These are phyloP conservation scores for Zalaria sp. DNA, from an alignment of 2,329 filamentous ascomycete species.

Conservation along the genomic window DNA sequence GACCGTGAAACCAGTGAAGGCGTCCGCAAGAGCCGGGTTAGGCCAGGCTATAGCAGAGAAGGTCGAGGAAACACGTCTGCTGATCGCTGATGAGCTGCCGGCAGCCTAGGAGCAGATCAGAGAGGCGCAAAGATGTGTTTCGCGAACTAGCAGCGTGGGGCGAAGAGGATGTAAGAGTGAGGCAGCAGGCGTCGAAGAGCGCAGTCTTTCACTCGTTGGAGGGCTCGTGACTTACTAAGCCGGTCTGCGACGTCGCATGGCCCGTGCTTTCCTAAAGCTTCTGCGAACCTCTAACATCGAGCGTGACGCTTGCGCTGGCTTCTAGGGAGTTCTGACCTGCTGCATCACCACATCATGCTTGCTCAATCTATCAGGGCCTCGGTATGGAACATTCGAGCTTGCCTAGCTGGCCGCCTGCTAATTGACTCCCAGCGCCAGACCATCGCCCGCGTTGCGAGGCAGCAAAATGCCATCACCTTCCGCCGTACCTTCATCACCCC, in stretches of 20 bases:
- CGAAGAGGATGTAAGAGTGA: not conserved
- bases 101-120: not conserved
- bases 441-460: constrained; percentile 45
- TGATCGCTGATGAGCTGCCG: not conserved
- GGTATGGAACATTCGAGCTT: constrained; percentile 23
- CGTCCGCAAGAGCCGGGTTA: constrained; percentile 32
- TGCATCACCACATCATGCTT: constrained; percentile 33
- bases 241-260: not conserved
- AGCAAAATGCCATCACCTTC: constrained; percentile 37
- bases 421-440: constrained; percentile 38
- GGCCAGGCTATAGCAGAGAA: constrained; percentile 20
- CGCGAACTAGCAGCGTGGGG: not conserved
- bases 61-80: constrained; percentile 13
- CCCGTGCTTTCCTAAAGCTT: not conserved
- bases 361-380: constrained; percentile 48
- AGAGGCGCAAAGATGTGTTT: not conserved
- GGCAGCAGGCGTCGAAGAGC: not conserved
- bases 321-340: not conserved
- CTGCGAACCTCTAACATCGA: no score
- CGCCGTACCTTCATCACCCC: constrained; percentile 52
- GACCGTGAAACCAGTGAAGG: constrained; percentile 44
- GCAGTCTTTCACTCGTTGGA: not conserved
- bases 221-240: not conserved
- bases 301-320: not conserved
- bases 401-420: constrained; percentile 12